Conservation (phyloP, 345 rosid genomes). For the Eucalyptus rudis region DNA sequence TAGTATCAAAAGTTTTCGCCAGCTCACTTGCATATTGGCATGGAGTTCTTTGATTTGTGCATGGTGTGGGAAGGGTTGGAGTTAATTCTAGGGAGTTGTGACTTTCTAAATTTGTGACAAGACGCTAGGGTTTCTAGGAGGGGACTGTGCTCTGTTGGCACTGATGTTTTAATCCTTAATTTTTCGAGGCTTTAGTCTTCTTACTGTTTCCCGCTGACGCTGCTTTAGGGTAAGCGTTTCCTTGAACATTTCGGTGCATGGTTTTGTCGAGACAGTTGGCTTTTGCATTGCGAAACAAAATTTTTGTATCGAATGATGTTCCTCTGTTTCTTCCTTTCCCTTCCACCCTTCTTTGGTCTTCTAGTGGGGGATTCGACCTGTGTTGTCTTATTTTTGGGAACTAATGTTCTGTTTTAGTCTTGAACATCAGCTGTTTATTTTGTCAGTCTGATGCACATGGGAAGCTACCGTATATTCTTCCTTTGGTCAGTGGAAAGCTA, state of each 20-base stretch:
- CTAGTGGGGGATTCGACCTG: background rate
- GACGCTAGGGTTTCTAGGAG: background rate
- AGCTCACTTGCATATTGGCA: too few relatives aligned
- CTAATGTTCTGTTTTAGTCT: background rate
- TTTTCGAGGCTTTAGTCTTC: background rate
- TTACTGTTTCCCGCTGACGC: background rate
- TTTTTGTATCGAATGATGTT: background rate
- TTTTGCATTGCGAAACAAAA: background rate
- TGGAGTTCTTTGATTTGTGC: background rate
- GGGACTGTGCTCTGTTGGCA: background rate
- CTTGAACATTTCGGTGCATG: background rate
- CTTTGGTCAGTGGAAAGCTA: background rate
- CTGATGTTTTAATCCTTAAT: background rate
- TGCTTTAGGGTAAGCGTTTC: background rate
- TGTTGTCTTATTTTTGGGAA: background rate
- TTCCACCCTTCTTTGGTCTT: background rate
- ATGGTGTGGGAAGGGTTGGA: background rate
- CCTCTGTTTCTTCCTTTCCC: background rate
- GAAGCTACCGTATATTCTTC: background rate
- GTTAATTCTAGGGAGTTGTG: background rate
- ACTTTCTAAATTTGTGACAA: background rate
- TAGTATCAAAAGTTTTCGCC: accelerated
- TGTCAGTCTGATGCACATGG: background rate
- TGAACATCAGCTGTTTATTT: background rate
- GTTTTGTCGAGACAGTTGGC: background rate